Conservation (phyloP, 768 basidiomycete genomes). For the Sistotremastrum niveocremeum region DNA sequence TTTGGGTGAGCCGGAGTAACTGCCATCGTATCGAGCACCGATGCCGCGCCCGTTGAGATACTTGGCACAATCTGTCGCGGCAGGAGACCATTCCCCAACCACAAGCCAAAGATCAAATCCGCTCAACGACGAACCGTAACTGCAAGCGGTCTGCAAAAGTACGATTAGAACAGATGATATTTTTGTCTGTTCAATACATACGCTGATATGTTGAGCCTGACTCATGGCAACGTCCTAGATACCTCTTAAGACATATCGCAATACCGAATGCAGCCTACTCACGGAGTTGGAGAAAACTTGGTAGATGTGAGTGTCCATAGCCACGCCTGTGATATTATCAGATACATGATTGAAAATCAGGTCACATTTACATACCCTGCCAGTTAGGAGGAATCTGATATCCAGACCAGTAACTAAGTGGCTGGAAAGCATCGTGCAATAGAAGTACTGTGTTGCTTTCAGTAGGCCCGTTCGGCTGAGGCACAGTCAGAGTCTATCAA, state of each 20-base stretch:
- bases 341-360: not conserved
- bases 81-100: constrained; percentile 83
- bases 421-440: constrained; percentile 72
- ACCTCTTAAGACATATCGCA: not conserved
- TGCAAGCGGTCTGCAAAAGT: constrained; percentile 53
- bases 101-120: constrained; percentile 61
- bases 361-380: constrained; percentile 16
- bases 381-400: constrained; percentile 41
- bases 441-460: constrained; percentile 45
- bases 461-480: too few species aligned
- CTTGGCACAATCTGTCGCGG: constrained; percentile 56
- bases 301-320: constrained; percentile 72
- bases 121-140: constrained; percentile 28
- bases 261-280: constrained; percentile 12
- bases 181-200: not conserved
- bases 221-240: constrained; percentile 1
- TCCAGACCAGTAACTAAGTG: constrained; percentile 53
- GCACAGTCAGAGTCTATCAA: constrained; percentile 2
- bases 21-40: constrained; percentile 53
- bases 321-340: constrained; percentile 27
- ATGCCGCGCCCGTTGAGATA: constrained; percentile 75
- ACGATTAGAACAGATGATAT: constrained; percentile 4
- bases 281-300: constrained; percentile 56
- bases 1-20: constrained; percentile 43
- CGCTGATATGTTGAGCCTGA: constrained; percentile 2